Percentiles rank a stretch among this genome's conserved stretches.
phyloP scores from a whole-genome alignment of 225 moss, liverwort and hornwort species.

The Polytrichum formosum region DNA sequence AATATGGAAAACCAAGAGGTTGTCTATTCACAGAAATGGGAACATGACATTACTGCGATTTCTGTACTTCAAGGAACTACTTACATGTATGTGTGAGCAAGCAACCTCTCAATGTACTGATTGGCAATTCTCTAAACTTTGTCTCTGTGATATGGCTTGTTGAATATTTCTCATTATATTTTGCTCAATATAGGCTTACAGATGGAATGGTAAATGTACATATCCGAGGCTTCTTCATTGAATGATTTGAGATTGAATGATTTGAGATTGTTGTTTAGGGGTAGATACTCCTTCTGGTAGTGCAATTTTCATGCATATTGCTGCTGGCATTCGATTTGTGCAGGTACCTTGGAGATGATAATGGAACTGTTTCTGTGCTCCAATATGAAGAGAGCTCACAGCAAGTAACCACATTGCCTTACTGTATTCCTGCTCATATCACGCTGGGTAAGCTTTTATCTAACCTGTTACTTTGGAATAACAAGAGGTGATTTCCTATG shows the following conservation, averaged over 20 bases:
- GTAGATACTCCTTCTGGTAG: too few relatives aligned
- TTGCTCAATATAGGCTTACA: too few relatives aligned
- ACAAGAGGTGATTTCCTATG: slow-evolving; percentile 7
- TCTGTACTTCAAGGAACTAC: slow-evolving; percentile 76
- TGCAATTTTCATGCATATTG: neutral
- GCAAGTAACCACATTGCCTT: slow-evolving; percentile 64
- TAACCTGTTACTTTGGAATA: slow-evolving; percentile 7
- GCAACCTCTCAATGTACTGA: neutral
- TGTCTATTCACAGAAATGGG: slow-evolving; percentile 68
- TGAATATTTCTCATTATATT: too few relatives aligned
- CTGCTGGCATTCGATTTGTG: slow-evolving; percentile 20
- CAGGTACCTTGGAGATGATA: slow-evolving; percentile 90
- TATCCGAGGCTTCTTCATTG: too few relatives aligned
- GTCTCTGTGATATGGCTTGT: too few relatives aligned
- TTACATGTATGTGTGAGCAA: slow-evolving; percentile 63
- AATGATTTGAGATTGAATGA: too few relatives aligned
- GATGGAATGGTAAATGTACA: too few relatives aligned
- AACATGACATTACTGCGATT: slow-evolving; percentile 68
- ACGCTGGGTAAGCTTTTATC: slow-evolving; percentile 57
- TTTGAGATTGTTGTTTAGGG: too few relatives aligned
- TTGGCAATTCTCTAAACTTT: too few relatives aligned
- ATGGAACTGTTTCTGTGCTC: slow-evolving; percentile 71
- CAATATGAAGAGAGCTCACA: slow-evolving; percentile 61
- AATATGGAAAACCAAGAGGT: slow-evolving; percentile 65
- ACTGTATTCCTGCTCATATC: slow-evolving; percentile 81